These are phyloP conservation scores for Daldinia caldariorum DNA, from an alignment of 495 filamentous ascomycete genomes.

Conservation along the genomic window DNA sequence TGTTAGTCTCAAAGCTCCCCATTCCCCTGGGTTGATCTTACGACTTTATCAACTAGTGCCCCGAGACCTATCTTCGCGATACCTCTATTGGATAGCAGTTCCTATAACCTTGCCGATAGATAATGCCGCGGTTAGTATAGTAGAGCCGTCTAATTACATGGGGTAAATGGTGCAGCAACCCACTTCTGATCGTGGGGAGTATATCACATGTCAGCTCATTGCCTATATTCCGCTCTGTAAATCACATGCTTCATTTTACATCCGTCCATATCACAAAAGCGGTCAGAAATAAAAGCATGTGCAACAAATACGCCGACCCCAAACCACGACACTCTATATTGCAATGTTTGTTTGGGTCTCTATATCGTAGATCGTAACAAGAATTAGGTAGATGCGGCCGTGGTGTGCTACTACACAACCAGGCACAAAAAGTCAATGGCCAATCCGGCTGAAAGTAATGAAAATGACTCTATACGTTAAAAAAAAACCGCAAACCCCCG, in stretches of 20 bases:
- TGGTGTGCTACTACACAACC: not conserved
- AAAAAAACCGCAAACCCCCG: not conserved
- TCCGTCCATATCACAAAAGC: constrained; percentile 3
- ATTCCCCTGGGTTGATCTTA: not conserved
- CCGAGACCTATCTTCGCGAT: not conserved
- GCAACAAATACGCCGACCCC: constrained; percentile 4
- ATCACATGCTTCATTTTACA: constrained; percentile 13
- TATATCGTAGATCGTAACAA: constrained; percentile 19
- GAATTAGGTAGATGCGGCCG: not conserved
- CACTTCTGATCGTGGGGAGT: not conserved
- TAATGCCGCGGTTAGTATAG: not conserved
- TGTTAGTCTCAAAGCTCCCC: not conserved
- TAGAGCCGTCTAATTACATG: not conserved
- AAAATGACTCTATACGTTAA: not conserved
- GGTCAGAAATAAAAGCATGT: not conserved
- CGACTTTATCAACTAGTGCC: not conserved
- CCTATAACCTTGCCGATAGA: not conserved
- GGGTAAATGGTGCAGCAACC: not conserved
- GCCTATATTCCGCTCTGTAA: not conserved
- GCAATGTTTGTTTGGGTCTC: not conserved
- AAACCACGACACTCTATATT: constrained; percentile 26
- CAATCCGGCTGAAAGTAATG: constrained; percentile 4
- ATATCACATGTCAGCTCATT: not conserved
- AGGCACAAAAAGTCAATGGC: not conserved
- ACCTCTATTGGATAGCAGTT: not conserved